Percentiles rank a stretch among this genome's conserved stretches.
Evolutionary conservation across 2,329 filamentous ascomycete species (phyloP).

Genomic region (Dothidotthia symphoricarpi): DNA sequence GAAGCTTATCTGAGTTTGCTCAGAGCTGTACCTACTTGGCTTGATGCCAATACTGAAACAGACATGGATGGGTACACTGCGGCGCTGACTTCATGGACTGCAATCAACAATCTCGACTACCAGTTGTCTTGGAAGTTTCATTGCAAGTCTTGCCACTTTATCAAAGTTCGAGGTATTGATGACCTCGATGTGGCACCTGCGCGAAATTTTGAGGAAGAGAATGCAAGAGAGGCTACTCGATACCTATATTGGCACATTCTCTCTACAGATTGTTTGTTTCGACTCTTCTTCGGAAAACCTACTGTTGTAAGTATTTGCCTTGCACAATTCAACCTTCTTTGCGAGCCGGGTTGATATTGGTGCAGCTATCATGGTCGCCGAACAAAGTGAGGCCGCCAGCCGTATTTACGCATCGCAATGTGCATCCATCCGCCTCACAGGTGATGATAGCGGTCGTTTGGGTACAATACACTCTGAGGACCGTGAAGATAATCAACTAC

Average conservation of each 20-base stretch:
- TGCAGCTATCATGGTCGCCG: constrained; percentile 17
- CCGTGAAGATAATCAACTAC: constrained; percentile 19
- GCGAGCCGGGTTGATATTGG: neutral
- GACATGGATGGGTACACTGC: constrained; percentile 24
- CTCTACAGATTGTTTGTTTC: constrained; percentile 26
- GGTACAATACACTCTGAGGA: constrained; percentile 21
- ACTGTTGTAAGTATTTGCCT: constrained; percentile 9
- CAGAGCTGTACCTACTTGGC: constrained; percentile 29
- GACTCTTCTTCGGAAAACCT: constrained; percentile 30
- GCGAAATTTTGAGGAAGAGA: constrained; percentile 24
- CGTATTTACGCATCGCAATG: constrained; percentile 14
- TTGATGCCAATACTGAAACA: constrained; percentile 13
- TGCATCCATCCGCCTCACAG: constrained; percentile 18
- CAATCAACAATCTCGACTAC: constrained; percentile 28
- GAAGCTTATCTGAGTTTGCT: constrained; percentile 29
- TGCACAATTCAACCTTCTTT: neutral
- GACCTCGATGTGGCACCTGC: constrained; percentile 20
- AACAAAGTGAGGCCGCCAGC: constrained; percentile 21
- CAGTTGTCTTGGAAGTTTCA: constrained; percentile 34
- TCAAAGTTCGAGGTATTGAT: constrained; percentile 22
- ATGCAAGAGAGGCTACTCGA: constrained; percentile 12
- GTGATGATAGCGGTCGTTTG: constrained; percentile 20
- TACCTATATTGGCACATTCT: constrained; percentile 27
- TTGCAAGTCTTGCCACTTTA: constrained; percentile 24
- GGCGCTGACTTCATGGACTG: constrained; percentile 23